These are phyloP conservation scores for Paspalum notatum DNA, from an alignment of 176 grass and related monocot species.

Conservation along the genomic window DNA sequence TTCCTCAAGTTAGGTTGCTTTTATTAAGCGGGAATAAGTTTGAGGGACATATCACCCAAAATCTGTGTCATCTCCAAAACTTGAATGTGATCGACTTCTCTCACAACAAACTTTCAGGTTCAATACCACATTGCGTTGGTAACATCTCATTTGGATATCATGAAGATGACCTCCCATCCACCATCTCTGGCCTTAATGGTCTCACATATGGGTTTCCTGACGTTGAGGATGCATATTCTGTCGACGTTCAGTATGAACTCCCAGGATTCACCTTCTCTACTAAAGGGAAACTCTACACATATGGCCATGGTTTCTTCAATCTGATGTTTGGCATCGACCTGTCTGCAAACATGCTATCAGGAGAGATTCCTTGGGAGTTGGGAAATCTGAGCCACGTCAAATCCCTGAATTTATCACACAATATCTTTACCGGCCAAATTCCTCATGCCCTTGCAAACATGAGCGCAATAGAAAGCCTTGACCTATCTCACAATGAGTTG, in stretches of 20 bases:
- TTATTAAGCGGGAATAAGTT: conserved; percentile 13
- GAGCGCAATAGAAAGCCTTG: conserved; percentile 23
- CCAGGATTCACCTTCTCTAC: not conserved
- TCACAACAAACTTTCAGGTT: conserved; percentile 22
- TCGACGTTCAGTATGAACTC: not conserved
- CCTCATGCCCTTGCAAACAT: conserved; percentile 34
- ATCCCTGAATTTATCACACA: conserved; percentile 40
- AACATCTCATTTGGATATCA: not conserved
- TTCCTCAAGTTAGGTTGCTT: not conserved
- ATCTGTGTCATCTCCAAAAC: not conserved
- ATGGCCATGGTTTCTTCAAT: not conserved
- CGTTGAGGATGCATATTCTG: not conserved
- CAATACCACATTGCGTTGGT: conserved; percentile 38
- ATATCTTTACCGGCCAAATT: conserved; percentile 4
- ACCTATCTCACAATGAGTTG: conserved; percentile 39
- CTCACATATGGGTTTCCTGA: too few relatives aligned
- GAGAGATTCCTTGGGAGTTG: conserved; percentile 28
- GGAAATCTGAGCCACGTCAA: conserved; percentile 19
- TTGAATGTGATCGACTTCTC: conserved; percentile 18
- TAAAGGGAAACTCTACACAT: conserved; percentile 14
- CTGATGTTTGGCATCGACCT: conserved; percentile 25
- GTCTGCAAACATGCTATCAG: conserved; percentile 25
- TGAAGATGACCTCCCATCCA: not conserved
- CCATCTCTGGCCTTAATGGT: too few relatives aligned
- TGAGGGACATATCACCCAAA: not conserved